Percentiles rank a stretch among this genome's conserved stretches.
These are phyloP conservation scores for Sporothrix protearum DNA, from an alignment of 2,329 filamentous ascomycete species.

Conservation along the genomic window DNA sequence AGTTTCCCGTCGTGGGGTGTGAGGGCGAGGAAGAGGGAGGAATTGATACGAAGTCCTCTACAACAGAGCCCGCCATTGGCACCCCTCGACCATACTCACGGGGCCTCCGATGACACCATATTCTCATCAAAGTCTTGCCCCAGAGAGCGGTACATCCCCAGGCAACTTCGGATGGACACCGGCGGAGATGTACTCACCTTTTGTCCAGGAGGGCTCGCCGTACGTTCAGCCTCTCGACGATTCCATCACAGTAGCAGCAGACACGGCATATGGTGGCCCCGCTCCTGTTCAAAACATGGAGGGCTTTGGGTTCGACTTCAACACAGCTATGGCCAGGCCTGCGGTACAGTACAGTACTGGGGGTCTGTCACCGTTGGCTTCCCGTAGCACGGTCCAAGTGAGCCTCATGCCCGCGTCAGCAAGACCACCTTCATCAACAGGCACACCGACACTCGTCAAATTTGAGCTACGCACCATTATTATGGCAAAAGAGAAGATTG, in stretches of 20 bases:
- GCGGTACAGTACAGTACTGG: background rate
- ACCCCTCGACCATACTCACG: background rate
- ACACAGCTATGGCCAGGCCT: background rate
- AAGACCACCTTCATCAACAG: background rate
- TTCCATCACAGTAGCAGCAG: background rate
- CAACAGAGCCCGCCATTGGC: background rate
- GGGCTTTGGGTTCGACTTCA: background rate
- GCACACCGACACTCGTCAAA: conserved; percentile 13
- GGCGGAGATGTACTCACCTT: background rate
- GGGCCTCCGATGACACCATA: background rate
- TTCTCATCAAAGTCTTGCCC: background rate
- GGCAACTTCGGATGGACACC: background rate
- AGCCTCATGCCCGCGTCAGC: background rate
- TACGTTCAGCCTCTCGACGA: background rate
- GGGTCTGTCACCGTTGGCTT: too few species aligned
- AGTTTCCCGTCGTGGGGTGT: background rate
- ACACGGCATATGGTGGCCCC: background rate
- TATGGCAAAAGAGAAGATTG: conserved; percentile 25
- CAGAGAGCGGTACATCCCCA: background rate
- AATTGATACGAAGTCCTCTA: background rate
- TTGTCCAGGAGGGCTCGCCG: background rate
- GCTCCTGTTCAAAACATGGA: background rate
- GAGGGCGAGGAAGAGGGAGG: background rate
- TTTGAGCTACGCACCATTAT: conserved; percentile 24
- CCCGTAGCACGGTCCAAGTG: background rate